A percentile compares a stretch with the other conserved stretches of the same genome.
These are phyloP conservation scores for Verbascum thapsus DNA, from an alignment of 257 asterid species.

Conservation along the genomic window DNA sequence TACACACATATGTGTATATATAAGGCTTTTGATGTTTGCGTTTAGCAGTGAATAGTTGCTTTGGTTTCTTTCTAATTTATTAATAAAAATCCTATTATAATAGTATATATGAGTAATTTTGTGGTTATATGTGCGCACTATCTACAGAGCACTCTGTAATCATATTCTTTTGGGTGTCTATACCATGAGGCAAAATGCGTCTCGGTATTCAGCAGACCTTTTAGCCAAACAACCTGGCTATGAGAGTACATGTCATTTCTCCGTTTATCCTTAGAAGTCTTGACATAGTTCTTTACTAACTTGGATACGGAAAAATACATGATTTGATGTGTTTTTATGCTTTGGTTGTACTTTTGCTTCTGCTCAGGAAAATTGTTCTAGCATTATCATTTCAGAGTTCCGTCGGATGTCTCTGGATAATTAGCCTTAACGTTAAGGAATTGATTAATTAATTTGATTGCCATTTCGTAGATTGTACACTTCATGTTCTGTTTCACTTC, in stretches of 20 bases:
- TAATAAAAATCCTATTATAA: slow-evolving; percentile 34
- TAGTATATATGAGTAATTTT: slow-evolving; percentile 46
- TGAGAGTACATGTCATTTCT: slow-evolving; percentile 90
- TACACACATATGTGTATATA: slow-evolving; percentile 10
- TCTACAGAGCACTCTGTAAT: slow-evolving; percentile 86
- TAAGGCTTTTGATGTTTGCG: slow-evolving; percentile 28
- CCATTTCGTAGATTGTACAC: too few species aligned
- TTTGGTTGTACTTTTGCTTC: too few species aligned
- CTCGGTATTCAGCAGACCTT: slow-evolving; percentile 88
- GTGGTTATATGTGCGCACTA: slow-evolving; percentile 64
- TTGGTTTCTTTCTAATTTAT: slow-evolving; percentile 34
- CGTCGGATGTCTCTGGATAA: too few species aligned
- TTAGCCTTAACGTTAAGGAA: too few species aligned
- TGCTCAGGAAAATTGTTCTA: too few species aligned
- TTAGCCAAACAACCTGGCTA: slow-evolving; percentile 94
- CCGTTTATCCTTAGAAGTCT: slow-evolving; percentile 97
- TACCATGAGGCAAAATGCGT: slow-evolving; percentile 85
- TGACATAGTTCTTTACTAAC: too few species aligned
- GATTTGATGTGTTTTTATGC: too few species aligned
- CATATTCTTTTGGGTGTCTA: slow-evolving; percentile 81
- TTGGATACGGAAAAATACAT: too few species aligned
- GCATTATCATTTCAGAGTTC: too few species aligned
- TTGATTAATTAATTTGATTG: too few species aligned
- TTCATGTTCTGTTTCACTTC: too few species aligned
- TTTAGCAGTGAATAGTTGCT: slow-evolving; percentile 21